Evolutionary conservation across 257 asterid species (phyloP).

Genomic region (Leptodermis oblonga): DNA sequence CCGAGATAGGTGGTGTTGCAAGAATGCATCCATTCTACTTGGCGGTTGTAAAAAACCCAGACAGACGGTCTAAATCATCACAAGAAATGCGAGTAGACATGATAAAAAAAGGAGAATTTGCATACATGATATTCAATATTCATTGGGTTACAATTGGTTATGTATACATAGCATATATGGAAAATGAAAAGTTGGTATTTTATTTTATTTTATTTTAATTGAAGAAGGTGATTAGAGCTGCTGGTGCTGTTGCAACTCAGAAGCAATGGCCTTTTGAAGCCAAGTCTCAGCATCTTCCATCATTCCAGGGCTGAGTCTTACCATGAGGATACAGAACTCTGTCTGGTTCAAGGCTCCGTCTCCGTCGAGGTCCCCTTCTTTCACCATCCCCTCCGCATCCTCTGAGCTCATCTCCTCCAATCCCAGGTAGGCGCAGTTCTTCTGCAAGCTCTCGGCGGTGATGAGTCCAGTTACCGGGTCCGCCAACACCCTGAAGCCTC

Average conservation of each 20-base stretch:
- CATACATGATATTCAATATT: too few relatives aligned
- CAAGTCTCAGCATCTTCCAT: slow-evolving; percentile 81
- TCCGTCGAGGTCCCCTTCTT: slow-evolving; percentile 69
- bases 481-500: slow-evolving; percentile 43
- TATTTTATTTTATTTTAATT: too few relatives aligned
- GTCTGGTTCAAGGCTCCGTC: slow-evolving; percentile 61
- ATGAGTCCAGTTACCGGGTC: slow-evolving; percentile 49
- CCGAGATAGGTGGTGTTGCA: too few relatives aligned
- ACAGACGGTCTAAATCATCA: too few relatives aligned
- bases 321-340: slow-evolving; percentile 77
- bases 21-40: too few relatives aligned
- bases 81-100: too few relatives aligned
- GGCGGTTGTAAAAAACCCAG: too few relatives aligned
- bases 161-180: too few relatives aligned
- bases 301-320: slow-evolving; percentile 80
- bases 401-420: slow-evolving; percentile 56
- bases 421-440: slow-evolving; percentile 47
- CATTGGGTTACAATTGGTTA: too few relatives aligned
- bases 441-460: slow-evolving; percentile 50
- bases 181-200: too few relatives aligned
- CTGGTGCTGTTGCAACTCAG: slow-evolving; percentile 8
- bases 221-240: not conserved
- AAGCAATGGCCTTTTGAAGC: slow-evolving; percentile 70
- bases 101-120: too few relatives aligned
- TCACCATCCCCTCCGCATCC: slow-evolving; percentile 67